phyloP scores from a whole-genome alignment of 2,329 filamentous ascomycete genomes.

The Exophiala alcalophila region DNA sequence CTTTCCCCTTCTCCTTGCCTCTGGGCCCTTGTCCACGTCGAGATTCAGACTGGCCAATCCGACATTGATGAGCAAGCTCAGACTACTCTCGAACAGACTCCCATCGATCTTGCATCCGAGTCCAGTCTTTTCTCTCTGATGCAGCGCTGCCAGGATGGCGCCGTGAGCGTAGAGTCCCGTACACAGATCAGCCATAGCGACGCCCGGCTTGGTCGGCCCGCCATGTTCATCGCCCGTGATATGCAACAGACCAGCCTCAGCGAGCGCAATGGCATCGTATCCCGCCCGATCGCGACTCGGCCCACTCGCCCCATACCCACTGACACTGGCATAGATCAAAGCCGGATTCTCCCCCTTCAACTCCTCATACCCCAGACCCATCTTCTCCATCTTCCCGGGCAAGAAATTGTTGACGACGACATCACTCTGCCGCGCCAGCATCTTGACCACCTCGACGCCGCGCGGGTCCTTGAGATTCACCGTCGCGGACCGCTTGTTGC shows the following conservation, averaged over 20 bases:
- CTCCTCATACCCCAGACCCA: conserved; percentile 43
- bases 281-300: conserved; percentile 34
- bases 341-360: conserved; percentile 43
- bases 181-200: conserved; percentile 28
- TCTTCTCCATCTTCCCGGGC: conserved; percentile 46
- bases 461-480: conserved; percentile 20
- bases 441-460: conserved; percentile 17
- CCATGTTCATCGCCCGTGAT: conserved; percentile 24
- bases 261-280: conserved; percentile 28
- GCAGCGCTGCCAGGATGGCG: conserved; percentile 27
- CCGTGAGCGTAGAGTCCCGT: conserved; percentile 28
- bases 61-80: conserved; percentile 29
- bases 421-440: conserved; percentile 16
- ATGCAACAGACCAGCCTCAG: conserved; percentile 27
- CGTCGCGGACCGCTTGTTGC: conserved; percentile 26
- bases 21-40: conserved; percentile 18
- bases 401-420: conserved; percentile 28
- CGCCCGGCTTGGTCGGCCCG: conserved; percentile 26
- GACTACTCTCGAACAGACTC: conserved; percentile 31
- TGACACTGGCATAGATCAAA: conserved; percentile 52
- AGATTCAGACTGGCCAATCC: conserved; percentile 28
- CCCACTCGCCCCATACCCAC: conserved; percentile 51
- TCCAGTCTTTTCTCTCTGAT: conserved; percentile 23
- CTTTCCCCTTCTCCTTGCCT: conserved; percentile 24
- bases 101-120: conserved; percentile 25